Evolutionary conservation across 257 asterid species (phyloP).

Genomic region (Perilla frutescens): DNA sequence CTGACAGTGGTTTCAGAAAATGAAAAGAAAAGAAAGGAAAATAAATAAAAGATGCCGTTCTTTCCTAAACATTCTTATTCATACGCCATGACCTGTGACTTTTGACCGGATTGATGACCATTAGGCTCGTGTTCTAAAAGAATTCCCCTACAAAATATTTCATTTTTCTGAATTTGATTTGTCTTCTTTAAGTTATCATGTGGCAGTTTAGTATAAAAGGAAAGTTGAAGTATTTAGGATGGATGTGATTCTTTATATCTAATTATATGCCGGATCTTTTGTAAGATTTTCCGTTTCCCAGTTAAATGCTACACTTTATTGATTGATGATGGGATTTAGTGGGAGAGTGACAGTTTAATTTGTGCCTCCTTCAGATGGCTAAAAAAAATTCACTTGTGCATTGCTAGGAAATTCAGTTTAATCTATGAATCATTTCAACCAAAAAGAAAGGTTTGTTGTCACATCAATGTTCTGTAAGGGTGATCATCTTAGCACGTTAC

Average conservation of each 20-base stretch:
- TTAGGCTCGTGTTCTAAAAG: not conserved
- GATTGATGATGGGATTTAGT: constrained; percentile 10
- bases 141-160: not conserved
- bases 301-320: not conserved
- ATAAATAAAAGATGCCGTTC: not conserved
- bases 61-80: not conserved
- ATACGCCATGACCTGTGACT: not conserved
- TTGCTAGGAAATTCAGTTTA: too few species aligned
- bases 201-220: not conserved
- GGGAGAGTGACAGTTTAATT: not conserved
- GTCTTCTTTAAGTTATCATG: not conserved
- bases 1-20: not conserved
- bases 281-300: not conserved
- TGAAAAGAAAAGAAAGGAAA: too few species aligned
- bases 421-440: too few species aligned
- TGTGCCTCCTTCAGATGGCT: too few species aligned
- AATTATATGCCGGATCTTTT: not conserved
- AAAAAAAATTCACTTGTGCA: not conserved
- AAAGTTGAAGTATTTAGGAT: not conserved
- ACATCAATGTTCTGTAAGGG: too few species aligned
- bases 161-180: not conserved
- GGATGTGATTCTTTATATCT: constrained; percentile 6
- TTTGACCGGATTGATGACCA: constrained; percentile 12
- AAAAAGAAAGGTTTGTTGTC: too few species aligned
- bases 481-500: too few species aligned